Base-by-base conservation (phyloP, 257 asterid genomes). In the Agastache rugosa region DNA sequence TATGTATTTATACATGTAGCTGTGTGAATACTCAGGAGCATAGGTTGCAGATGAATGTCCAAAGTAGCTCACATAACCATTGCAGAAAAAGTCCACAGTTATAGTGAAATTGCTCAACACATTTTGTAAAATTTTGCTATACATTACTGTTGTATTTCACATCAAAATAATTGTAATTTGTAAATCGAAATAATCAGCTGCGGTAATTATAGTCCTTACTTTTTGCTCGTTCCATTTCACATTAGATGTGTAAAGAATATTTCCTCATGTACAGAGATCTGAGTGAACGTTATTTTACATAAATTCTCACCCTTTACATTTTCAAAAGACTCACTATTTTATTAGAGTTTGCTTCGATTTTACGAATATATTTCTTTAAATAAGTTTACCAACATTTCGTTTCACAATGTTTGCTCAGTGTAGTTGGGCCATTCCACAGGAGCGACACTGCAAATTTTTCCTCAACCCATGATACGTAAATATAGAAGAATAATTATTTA, bases 1-100 rank as follows among this genome's bases (percentile, higher is more conserved):
- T 11, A 10, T 6, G 19, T 39, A 19, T 58, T 58, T 39, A 37
- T 37, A 17, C 6, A 19, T 17, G 17, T 60, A 60, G 42, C 7
- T 60, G 44, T 60, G 65, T 29, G 42, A 6, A 60, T 60, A 15
- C 19, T 59, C 6, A 58, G 64, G 64, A 59, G 65, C 35, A 56
- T 23, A 56, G 37, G 63, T 14, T 23, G 37, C 37, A 23, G 37
- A 56, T 11, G 35, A 56, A 56, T 23, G 63, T 25, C 34, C 27
- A 6, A 58, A 58, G 20, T 25, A 4, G 59, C 39, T 27, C 63
- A 58, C 41, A 12, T 25, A 11, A 14, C 12, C 19, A 58, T 27
- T 58, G 51, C 48, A 15, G 5, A 35, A 35, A 15, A 62, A 8
- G 23, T 14, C 19, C 53, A 19, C 3, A 58, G 10, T 11, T 58